These are phyloP conservation scores for Pichia nakasei DNA, from an alignment of 805 yeast genomes.

Conservation along the genomic window DNA sequence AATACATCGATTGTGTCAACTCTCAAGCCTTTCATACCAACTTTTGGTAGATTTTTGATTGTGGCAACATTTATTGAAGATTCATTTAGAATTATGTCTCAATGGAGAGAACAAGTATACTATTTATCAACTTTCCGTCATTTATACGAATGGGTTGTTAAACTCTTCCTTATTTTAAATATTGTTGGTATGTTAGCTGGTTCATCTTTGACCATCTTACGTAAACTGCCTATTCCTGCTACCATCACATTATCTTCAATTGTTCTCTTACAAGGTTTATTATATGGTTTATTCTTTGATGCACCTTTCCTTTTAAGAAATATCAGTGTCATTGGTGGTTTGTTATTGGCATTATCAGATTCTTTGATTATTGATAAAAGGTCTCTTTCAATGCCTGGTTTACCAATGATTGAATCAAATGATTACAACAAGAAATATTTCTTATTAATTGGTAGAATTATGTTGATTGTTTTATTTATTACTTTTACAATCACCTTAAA, in stretches of 20 bases:
- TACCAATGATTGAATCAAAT: conserved; percentile 62
- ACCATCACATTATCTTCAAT: conserved; percentile 61
- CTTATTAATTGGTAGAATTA: conserved; percentile 77
- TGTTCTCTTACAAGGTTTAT: conserved; percentile 74
- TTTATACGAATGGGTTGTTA: conserved; percentile 67
- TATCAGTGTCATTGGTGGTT: conserved; percentile 85
- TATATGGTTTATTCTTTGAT: conserved; percentile 81
- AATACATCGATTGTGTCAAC: conserved; percentile 32
- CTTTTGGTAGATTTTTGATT: conserved; percentile 79
- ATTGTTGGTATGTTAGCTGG: conserved; percentile 64
- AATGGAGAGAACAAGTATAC: conserved; percentile 87
- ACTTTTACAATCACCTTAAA: conserved; percentile 73
- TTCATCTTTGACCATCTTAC: conserved; percentile 59
- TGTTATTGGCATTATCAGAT: conserved; percentile 79
- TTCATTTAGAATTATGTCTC: conserved; percentile 69
- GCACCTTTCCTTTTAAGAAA: conserved; percentile 77
- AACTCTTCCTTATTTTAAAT: conserved; percentile 57
- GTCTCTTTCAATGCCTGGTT: conserved; percentile 59
- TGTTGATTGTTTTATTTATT: conserved; percentile 75
- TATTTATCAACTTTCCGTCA: conserved; percentile 75
- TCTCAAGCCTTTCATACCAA: conserved; percentile 71
- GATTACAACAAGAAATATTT: conserved; percentile 68
- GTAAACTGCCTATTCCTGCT: conserved; percentile 62
- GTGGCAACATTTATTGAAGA: conserved; percentile 94
- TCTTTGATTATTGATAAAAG: conserved; percentile 71